Base-by-base conservation (phyloP, 75 land plant genomes). In the Picea sitchensis region DNA sequence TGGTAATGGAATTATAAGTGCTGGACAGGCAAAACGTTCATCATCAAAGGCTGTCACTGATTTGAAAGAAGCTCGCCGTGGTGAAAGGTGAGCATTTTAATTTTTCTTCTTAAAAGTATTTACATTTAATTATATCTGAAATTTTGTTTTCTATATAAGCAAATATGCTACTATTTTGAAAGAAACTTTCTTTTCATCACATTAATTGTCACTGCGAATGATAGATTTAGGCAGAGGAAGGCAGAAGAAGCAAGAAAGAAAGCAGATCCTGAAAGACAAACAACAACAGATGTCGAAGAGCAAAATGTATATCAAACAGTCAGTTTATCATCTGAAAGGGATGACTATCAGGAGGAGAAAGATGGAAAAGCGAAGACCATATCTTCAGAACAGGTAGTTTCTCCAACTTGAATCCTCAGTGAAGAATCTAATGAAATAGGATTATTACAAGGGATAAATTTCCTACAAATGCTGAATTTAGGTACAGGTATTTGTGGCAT, bases 1-100 rank as follows among this genome's bases (percentile, higher is more conserved):
- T 83, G 99, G 87, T 3, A 85, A 88, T 79, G 93, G 87, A 60
- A 95, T 95, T 59, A 98, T 98, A 36, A 90, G 83, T 83, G 99
- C 99, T 14, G 98, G 99, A 9, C 96, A 86, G 75, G 99, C 99
- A 63, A 92, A 92, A 67, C 85, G 99, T n/a, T 81, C 89, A 75
- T 58, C 83, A 63, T 76, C 88, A 64, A 81, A 85, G 61, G 80
- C 82, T 58, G 75, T 72, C 3, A 51, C 51, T 36, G 68, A 78
- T 73, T n/a, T 67, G 23, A 80, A 79, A 36, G 88, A 86, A 78
- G 72, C 72, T 51, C 76, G 82, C 3, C 73, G 91, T 78, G 98
- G 96, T 84, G 92, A 90, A 67, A 97, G 94, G 99, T 96, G 58
- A 36, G 9, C 5, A 17, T 4, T 23, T 51, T 21, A 14, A n/a